Evolutionary conservation across 768 basidiomycete genomes (phyloP).

Genomic region (Boletus sensibilis): DNA sequence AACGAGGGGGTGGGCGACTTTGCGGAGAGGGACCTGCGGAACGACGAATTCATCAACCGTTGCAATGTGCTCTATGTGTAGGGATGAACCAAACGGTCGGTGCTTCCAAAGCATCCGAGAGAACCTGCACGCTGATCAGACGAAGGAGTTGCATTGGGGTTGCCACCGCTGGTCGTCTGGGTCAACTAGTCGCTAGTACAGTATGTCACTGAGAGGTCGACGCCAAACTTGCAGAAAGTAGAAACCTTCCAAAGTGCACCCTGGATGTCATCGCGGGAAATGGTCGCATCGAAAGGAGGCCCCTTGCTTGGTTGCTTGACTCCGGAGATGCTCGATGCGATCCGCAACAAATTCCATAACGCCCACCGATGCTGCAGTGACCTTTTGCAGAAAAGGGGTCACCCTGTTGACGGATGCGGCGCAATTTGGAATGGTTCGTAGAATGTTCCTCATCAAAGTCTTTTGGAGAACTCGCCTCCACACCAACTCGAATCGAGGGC

Average conservation of each 20-base stretch:
- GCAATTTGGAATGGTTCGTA: neutral
- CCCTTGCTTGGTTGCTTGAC: neutral
- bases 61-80: neutral
- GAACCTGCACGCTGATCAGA: neutral
- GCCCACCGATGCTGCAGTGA: neutral
- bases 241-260: neutral
- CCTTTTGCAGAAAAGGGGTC: neutral
- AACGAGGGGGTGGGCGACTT: neutral
- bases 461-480: neutral
- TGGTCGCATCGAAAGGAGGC: neutral
- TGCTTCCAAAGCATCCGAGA: neutral
- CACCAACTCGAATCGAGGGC: neutral
- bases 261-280: neutral
- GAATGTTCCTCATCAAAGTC: neutral
- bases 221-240: no score
- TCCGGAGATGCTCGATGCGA: neutral
- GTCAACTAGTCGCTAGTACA: neutral
- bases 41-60: neutral
- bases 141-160: neutral
- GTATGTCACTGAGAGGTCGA: neutral
- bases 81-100: neutral
- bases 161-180: neutral
- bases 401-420: neutral
- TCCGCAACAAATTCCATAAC: neutral
- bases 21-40: neutral